Conservation (phyloP, 108 stramenopile species). For the Fragilaria crotonensis region DNA sequence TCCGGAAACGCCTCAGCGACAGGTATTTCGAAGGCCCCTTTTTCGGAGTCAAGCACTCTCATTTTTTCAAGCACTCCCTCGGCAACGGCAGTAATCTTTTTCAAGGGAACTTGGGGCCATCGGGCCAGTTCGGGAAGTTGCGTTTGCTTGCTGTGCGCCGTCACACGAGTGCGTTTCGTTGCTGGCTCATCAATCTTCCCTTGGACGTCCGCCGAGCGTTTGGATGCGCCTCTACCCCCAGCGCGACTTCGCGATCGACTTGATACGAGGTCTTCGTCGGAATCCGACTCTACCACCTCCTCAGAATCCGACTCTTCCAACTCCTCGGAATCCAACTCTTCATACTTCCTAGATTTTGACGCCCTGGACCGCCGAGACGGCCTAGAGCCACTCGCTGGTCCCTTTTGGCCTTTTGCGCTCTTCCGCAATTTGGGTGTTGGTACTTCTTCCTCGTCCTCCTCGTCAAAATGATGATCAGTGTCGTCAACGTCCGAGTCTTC, state of each 20-base stretch:
- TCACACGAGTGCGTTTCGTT: conserved; percentile 11
- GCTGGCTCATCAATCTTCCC: not conserved
- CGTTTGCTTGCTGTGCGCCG: not conserved
- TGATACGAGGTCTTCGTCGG: no score
- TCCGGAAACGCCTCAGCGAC: conserved; percentile 58
- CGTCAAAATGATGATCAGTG: conserved; percentile 15
- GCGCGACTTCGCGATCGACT: not conserved
- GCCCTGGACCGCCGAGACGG: not conserved
- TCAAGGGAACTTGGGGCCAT: conserved; percentile 34
- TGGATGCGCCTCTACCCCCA: not conserved
- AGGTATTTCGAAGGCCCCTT: conserved; percentile 37
- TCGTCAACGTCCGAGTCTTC: no score
- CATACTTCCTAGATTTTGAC: not conserved
- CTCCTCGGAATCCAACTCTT: no score
- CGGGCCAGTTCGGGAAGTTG: conserved; percentile 6
- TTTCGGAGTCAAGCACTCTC: not conserved
- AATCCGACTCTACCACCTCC: no score
- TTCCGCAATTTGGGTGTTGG: not conserved
- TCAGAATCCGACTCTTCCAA: no score
- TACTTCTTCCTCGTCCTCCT: conserved; percentile 15
- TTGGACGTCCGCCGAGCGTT: not conserved
- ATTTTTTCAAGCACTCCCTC: conserved; percentile 10
- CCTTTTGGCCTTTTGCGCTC: conserved; percentile 1
- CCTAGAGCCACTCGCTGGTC: not conserved
- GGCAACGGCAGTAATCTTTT: conserved; percentile 21